Evolutionary conservation across 306 rosid genomes (phyloP), one percentile per base, ranked within the genome.

Genomic region (Castanopsis chinensis): DNA sequence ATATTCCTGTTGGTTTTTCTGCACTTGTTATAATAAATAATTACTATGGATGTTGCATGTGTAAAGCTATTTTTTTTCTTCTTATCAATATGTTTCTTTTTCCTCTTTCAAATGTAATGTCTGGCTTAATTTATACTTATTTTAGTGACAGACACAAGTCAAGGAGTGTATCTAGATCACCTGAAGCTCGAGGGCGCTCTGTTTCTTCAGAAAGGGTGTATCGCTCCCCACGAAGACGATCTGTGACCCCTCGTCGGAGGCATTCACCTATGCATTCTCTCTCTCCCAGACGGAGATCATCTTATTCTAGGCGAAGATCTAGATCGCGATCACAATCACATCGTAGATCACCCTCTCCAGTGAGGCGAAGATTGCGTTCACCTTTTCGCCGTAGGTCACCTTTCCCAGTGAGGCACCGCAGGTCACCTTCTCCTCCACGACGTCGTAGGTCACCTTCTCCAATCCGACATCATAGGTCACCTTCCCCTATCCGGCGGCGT

Each of bases 81-180:
- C 64, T 54, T 55, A 79, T 53, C 73, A 20, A 18, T 71, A 67
- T 23, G 74, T 73, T 69, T 82, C 10, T 59, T 81, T 71, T 59
- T 4, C n/a, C 63, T 35, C 74, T 85, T 32, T 33, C 41, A 19
- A 69, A 32, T 21, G 23, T 75, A 14, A 73, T 53, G 37, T 81
- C 68, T 72, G 23, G 73, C 72, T 69, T 43, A 75, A 41, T 23
- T 60, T 57, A 28, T 61, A 11, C 58, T 23, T 77, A 71, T 35
- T 79, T 78, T 68, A 81, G 91, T 82, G 87, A 80, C 67, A 82
- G 90, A 51, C 83, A 72, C 41, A 82, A 76, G 78, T 85, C 97
- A 58, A 89, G 85, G 72, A 93, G 97, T 63, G 32, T 85, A 73
- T 93, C 97, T 21, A 77, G 86, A 76, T 91, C 97, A 55, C 92